Evolutionary conservation across 805 yeast genomes (phyloP).

Genomic region (Grigorovia transvaalensis): DNA sequence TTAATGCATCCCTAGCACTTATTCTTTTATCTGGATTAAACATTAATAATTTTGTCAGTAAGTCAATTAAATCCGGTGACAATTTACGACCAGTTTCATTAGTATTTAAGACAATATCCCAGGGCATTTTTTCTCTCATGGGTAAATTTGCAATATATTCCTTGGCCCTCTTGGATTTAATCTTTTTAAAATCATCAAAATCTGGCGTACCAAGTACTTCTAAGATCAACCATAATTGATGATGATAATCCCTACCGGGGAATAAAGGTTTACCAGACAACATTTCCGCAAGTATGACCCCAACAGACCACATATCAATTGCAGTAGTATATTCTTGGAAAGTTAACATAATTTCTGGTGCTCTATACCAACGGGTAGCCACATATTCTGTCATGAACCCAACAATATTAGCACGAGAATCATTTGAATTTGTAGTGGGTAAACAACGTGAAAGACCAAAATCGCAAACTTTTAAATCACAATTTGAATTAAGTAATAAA

Average conservation of each 20-base stretch:
- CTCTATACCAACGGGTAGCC: slow-evolving; percentile 79
- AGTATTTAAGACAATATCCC: slow-evolving; percentile 23
- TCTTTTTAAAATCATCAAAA: slow-evolving; percentile 61
- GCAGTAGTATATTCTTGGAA: slow-evolving; percentile 65
- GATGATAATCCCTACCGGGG: slow-evolving; percentile 66
- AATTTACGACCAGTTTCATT: slow-evolving; percentile 3
- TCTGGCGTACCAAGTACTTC: slow-evolving; percentile 65
- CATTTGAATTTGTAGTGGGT: slow-evolving; percentile 23
- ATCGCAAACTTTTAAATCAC: slow-evolving; percentile 71
- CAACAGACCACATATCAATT: slow-evolving; percentile 73
- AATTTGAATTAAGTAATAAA: slow-evolving; percentile 52
- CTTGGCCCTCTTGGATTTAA: slow-evolving; percentile 64
- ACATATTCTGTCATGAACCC: slow-evolving; percentile 69
- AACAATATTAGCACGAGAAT: slow-evolving; percentile 36
- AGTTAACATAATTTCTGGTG: slow-evolving; percentile 74
- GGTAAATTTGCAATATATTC: slow-evolving; percentile 66
- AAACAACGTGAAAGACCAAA: slow-evolving; percentile 62
- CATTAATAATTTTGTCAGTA: slow-evolving; percentile 56
- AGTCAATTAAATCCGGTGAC: slow-evolving; percentile 44
- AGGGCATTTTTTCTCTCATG: slow-evolving; percentile 44
- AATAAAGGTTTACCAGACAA: slow-evolving; percentile 51
- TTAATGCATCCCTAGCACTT: slow-evolving; percentile 62
- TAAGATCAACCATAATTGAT: slow-evolving; percentile 56
- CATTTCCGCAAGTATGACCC: slow-evolving; percentile 68
- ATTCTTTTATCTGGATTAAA: slow-evolving; percentile 69